A percentile compares a stretch with the other conserved stretches of the same genome.
Evolutionary conservation across 129 eudicot genomes (phyloP).

Genomic region (Heracleum sosnowskyi): DNA sequence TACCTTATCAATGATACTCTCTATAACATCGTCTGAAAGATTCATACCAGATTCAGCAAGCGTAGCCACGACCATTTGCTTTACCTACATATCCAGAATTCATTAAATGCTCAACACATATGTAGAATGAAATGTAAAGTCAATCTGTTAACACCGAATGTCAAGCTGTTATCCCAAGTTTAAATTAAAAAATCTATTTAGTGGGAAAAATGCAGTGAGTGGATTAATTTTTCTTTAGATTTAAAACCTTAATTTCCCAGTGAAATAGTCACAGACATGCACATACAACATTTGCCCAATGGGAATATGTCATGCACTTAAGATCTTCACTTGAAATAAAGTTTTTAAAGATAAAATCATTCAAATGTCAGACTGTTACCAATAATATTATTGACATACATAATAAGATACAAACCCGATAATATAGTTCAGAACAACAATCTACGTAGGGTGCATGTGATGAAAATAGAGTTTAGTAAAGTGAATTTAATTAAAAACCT

Average conservation of each 20-base stretch:
- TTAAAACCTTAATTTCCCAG: background rate
- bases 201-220: background rate
- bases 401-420: background rate
- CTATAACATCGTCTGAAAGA: slow-evolving; percentile 77
- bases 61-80: slow-evolving; percentile 96
- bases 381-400: background rate
- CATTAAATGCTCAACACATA: background rate
- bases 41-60: slow-evolving; percentile 94
- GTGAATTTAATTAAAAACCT: background rate
- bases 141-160: background rate
- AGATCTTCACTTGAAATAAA: background rate
- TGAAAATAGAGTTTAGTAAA: background rate
- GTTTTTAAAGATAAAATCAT: background rate
- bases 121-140: background rate
- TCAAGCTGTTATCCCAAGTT: background rate
- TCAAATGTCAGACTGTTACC: background rate
- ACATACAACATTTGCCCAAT: background rate
- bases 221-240: background rate
- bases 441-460: background rate
- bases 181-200: background rate
- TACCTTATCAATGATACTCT: slow-evolving; percentile 49
- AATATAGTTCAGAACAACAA: background rate
- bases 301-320: background rate
- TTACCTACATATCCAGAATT: slow-evolving; percentile 44
- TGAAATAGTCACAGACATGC: background rate